Percentiles rank a stretch among this genome's conserved stretches.
Evolutionary conservation across 345 rosid species (phyloP).

Genomic region (Eucalyptus cladocalyx): DNA sequence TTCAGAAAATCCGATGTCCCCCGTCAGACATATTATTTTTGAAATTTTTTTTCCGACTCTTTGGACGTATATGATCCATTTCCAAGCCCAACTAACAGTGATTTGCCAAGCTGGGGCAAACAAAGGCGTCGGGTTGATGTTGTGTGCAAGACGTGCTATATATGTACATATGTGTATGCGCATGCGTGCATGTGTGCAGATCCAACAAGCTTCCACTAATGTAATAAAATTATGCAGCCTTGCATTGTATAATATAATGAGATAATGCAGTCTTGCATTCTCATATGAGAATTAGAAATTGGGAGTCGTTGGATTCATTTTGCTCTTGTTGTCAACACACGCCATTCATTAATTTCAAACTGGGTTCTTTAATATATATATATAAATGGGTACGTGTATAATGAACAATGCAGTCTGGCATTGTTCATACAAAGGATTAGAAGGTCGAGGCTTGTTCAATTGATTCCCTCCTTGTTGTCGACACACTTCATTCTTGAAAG

Average conservation of each 20-base stretch:
- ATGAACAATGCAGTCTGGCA: neutral
- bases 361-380: neutral
- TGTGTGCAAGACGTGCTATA: neutral
- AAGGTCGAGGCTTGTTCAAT: neutral
- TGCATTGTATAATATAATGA: neutral
- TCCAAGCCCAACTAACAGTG: neutral
- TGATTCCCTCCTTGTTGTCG: neutral
- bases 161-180: neutral
- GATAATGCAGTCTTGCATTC: neutral
- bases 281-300: neutral
- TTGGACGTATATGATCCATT: neutral
- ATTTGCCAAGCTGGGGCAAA: neutral
- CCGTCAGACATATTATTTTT: neutral
- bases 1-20: neutral
- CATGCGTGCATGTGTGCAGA: neutral
- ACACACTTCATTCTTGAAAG: neutral
- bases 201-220: neutral
- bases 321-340: neutral
- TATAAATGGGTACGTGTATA: neutral
- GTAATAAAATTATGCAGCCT: neutral
- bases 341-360: neutral
- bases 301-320: neutral
- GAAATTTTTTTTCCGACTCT: neutral
- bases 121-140: neutral
- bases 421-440: neutral